Conservation (phyloP, 495 filamentous ascomycete genomes). For the Lophiostoma macrostomum region DNA sequence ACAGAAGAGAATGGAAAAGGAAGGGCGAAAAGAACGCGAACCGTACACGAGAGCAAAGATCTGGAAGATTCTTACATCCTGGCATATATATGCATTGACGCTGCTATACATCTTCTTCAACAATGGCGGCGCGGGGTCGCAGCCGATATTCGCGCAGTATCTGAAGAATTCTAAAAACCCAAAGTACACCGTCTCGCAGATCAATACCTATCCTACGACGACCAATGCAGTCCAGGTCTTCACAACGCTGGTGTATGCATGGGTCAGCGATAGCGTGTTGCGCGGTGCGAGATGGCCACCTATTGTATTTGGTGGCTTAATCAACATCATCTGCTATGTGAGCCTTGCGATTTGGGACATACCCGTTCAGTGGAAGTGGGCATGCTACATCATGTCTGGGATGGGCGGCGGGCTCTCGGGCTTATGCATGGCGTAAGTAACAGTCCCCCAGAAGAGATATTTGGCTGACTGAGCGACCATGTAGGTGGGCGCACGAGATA, state of each 20-base stretch:
- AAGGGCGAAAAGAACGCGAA: slow-evolving; percentile 46
- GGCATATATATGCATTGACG: slow-evolving; percentile 51
- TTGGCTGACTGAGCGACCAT: neutral
- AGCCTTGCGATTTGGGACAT: slow-evolving; percentile 40
- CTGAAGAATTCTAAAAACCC: slow-evolving; percentile 21
- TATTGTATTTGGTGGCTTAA: slow-evolving; percentile 51
- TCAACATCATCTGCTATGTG: slow-evolving; percentile 54
- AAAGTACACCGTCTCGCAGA: slow-evolving; percentile 32
- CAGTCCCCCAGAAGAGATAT: neutral
- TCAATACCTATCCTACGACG: slow-evolving; percentile 46
- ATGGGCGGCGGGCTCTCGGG: slow-evolving; percentile 1
- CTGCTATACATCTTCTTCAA: slow-evolving; percentile 43
- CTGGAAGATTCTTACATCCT: slow-evolving; percentile 54
- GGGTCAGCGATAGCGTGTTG: slow-evolving; percentile 51
- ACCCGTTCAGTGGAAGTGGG: slow-evolving; percentile 9
- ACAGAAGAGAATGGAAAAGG: slow-evolving; percentile 44
- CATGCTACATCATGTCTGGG: slow-evolving; percentile 8
- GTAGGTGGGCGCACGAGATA: slow-evolving; percentile 19
- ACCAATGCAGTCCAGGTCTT: slow-evolving; percentile 48
- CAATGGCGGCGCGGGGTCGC: slow-evolving; percentile 25
- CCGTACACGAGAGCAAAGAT: slow-evolving; percentile 49
- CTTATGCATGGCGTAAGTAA: slow-evolving; percentile 18
- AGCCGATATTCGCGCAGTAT: slow-evolving; percentile 34
- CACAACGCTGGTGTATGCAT: slow-evolving; percentile 48
- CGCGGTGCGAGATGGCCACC: slow-evolving; percentile 56